phyloP scores from a whole-genome alignment of 257 asterid species.

The Scutellaria baicalensis region DNA sequence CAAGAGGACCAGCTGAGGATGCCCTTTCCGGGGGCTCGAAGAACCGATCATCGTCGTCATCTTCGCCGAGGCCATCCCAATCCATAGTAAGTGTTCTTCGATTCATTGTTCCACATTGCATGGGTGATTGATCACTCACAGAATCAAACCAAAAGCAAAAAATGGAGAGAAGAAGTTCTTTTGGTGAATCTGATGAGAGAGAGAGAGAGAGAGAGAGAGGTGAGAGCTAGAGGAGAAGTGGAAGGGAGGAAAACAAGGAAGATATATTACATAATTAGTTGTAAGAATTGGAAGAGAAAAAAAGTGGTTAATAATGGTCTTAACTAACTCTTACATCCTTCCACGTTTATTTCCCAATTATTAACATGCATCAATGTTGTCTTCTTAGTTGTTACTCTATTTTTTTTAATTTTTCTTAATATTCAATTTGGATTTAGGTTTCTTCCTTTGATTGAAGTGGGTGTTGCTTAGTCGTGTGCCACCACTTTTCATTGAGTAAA shows the following conservation, averaged over 20 bases:
- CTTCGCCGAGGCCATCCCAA: slow-evolving; percentile 72
- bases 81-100: slow-evolving; percentile 81
- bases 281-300: slow-evolving; percentile 11
- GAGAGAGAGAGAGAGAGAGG: slow-evolving; percentile 30
- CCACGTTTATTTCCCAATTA: slow-evolving; percentile 24
- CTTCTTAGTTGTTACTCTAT: not conserved
- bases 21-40: slow-evolving; percentile 55
- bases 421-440: not conserved
- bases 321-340: slow-evolving; percentile 17
- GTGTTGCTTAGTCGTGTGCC: slow-evolving; percentile 20
- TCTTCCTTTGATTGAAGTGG: not conserved
- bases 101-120: slow-evolving; percentile 50
- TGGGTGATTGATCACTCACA: not conserved
- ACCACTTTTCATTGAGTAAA: slow-evolving; percentile 9
- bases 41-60: slow-evolving; percentile 72
- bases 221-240: slow-evolving; percentile 37
- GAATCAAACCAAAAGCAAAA: not conserved
- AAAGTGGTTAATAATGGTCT: slow-evolving; percentile 33
- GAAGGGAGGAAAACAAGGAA: slow-evolving; percentile 67
- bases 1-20: slow-evolving; percentile 51
- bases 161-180: slow-evolving; percentile 2
- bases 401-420: not conserved
- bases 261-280: slow-evolving; percentile 15
- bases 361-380: not conserved
- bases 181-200: slow-evolving; percentile 23